Conservation (phyloP, 176 grass and related monocot species). For the Rhynchospora pubera region DNA sequence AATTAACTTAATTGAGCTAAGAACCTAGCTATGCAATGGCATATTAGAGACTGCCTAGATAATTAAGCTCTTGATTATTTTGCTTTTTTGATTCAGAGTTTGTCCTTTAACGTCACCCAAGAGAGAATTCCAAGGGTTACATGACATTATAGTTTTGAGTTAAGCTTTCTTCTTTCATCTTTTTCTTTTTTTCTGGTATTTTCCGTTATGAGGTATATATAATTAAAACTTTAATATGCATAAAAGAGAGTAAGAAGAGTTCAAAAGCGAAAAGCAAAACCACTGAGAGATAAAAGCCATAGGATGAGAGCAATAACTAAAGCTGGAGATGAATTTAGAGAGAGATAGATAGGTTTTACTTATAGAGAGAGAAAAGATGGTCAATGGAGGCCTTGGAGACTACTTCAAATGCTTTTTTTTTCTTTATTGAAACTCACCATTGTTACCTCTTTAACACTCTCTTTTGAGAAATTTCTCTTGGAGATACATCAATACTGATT, state of each 20-base stretch:
- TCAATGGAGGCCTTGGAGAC: slow-evolving; percentile 57
- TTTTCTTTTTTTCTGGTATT: slow-evolving; percentile 30
- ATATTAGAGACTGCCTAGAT: not conserved
- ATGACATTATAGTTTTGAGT: slow-evolving; percentile 74
- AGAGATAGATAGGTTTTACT: slow-evolving; percentile 38
- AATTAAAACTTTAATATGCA: slow-evolving; percentile 20
- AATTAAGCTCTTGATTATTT: slow-evolving; percentile 13
- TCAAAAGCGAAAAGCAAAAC: slow-evolving; percentile 80
- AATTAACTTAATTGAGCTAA: not conserved
- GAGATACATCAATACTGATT: slow-evolving; percentile 36
- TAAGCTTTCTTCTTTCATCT: slow-evolving; percentile 32
- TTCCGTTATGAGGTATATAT: slow-evolving; percentile 12
- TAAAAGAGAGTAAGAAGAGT: slow-evolving; percentile 30
- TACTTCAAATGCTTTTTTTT: slow-evolving; percentile 36
- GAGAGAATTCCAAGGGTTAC: slow-evolving; percentile 62
- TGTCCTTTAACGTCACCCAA: slow-evolving; percentile 41
- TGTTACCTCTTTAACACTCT: slow-evolving; percentile 42
- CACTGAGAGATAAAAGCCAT: slow-evolving; percentile 54
- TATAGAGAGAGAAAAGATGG: slow-evolving; percentile 48
- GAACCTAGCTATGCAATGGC: not conserved
- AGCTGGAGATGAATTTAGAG: slow-evolving; percentile 36
- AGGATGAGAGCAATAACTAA: slow-evolving; percentile 42
- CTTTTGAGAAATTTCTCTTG: slow-evolving; percentile 43
- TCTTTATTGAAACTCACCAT: slow-evolving; percentile 71
- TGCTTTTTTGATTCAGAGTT: slow-evolving; percentile 20